A percentile compares a stretch with the other conserved stretches of the same genome.
Conservation (phyloP, 306 rosid species). For the Nissolia schottii region DNA sequence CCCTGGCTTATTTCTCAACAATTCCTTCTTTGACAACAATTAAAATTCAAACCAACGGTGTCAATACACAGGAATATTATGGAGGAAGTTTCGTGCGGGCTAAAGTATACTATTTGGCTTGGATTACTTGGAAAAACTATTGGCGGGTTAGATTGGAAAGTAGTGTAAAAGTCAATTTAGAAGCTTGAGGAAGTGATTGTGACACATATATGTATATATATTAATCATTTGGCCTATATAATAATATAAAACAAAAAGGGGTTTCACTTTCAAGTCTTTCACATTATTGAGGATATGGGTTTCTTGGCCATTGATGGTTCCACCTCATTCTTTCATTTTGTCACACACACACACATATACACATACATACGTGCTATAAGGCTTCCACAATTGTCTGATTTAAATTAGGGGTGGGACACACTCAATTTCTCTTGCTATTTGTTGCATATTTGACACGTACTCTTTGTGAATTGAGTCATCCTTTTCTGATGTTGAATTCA, state of each 20-base stretch:
- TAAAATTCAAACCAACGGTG: not conserved
- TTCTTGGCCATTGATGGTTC: not conserved
- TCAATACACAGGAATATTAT: not conserved
- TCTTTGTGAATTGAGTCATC: not conserved
- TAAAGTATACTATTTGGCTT: constrained; percentile 19
- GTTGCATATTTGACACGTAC: not conserved
- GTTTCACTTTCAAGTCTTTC: constrained; percentile 8
- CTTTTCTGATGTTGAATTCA: not conserved
- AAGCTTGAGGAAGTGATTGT: constrained; percentile 10
- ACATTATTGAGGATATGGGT: not conserved
- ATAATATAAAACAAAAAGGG: not conserved
- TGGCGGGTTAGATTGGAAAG: constrained; percentile 11
- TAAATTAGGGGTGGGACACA: not conserved
- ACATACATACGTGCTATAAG: not conserved
- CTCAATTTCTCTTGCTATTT: not conserved
- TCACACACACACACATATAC: not conserved
- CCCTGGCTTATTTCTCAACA: not conserved
- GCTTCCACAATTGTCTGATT: not conserved
- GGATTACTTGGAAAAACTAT: not conserved
- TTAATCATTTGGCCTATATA: not conserved
- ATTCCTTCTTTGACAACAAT: constrained; percentile 3
- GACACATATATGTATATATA: constrained; percentile 8
- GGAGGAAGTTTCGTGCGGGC: constrained; percentile 36
- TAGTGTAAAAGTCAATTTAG: not conserved
- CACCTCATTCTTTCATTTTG: constrained; percentile 13